Evolutionary conservation across 352 stramenopile species (phyloP).

Genomic region (Blastocystis sp.): DNA sequence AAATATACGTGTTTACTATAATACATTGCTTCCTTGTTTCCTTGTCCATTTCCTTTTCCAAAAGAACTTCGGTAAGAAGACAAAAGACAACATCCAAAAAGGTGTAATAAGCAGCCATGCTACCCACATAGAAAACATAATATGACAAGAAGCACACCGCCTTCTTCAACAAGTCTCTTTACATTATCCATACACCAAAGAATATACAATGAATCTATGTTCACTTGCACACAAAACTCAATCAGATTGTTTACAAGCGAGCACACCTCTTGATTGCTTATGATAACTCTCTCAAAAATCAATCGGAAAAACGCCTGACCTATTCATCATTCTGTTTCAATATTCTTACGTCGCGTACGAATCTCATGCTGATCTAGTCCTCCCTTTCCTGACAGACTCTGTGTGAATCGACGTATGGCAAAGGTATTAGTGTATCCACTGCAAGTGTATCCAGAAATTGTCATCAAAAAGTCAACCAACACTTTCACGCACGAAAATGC

Average conservation of each 20-base stretch:
- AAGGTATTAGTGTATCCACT: not conserved
- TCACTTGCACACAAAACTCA: not conserved
- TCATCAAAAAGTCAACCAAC: not conserved
- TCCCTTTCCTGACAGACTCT: not conserved
- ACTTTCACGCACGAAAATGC: not conserved
- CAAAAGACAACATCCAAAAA: constrained; percentile 33
- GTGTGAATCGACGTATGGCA: constrained; percentile 5
- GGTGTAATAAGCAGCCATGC: not conserved
- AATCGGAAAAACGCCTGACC: not conserved
- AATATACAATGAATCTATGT: not conserved
- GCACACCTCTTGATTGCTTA: not conserved
- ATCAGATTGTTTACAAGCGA: not conserved
- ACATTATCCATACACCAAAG: not conserved
- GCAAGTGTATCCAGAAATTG: not conserved
- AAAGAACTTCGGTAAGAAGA: not conserved
- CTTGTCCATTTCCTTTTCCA: not conserved
- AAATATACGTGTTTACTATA: not conserved
- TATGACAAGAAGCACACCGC: not conserved
- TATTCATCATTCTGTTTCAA: not conserved
- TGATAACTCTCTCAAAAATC: not conserved
- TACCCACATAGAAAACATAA: not conserved
- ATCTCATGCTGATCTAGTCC: not conserved
- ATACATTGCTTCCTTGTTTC: not conserved
- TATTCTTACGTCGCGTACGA: not conserved
- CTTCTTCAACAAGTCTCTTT: not conserved